Evolutionary conservation across 2,329 filamentous ascomycete species (phyloP), one percentile per base, ranked within the genome.

Genomic region (Trichophyton mentagrophytes): DNA sequence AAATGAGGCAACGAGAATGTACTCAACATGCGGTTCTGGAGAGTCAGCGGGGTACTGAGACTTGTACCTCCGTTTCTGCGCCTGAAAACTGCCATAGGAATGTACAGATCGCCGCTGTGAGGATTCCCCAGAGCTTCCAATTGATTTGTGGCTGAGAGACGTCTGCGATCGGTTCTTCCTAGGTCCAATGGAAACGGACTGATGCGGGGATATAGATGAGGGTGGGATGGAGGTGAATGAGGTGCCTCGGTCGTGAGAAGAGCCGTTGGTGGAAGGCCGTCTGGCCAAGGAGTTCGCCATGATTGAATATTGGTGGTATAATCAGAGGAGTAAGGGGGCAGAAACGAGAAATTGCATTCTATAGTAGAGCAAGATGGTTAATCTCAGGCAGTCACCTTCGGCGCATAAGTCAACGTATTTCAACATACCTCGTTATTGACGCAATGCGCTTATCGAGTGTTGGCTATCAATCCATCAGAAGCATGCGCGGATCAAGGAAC

Each of bases 1-100:
- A 75, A 99, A 99, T 1, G 90, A 95, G 3, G 93, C 93, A 60
- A 99, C 93, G 59, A 99, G 80, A 59, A 99, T 97, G 71, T 97
- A 99, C 72, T 99, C 93, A 75, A 99, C 93, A 86, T 99, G 93
- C 69, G 93, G 95, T 72, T 97, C 87, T 4, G 79, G 78, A 9
- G 84, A 82, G 61, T 86, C 80, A n/a, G 84, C 80, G 15, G 88
- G 88, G 69, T 90, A 91, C 68, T 90, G 88, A 20, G 88, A 88
- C 61, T 84, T 85, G 69, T 86, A 74, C 69, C 80, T 60, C 46
- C 63, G 60, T 17, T 61, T 63, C 27, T 60, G 60, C 13, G 59
- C 47, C 42, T 63, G 62, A 51, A 64, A 61, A 40, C 64, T 66
- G 61, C 64, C 61, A 59, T 66, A 65, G n/a, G 64, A 66, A 44